Conservation (phyloP, 2,329 filamentous ascomycete genomes). For the Colletotrichum sp. region DNA sequence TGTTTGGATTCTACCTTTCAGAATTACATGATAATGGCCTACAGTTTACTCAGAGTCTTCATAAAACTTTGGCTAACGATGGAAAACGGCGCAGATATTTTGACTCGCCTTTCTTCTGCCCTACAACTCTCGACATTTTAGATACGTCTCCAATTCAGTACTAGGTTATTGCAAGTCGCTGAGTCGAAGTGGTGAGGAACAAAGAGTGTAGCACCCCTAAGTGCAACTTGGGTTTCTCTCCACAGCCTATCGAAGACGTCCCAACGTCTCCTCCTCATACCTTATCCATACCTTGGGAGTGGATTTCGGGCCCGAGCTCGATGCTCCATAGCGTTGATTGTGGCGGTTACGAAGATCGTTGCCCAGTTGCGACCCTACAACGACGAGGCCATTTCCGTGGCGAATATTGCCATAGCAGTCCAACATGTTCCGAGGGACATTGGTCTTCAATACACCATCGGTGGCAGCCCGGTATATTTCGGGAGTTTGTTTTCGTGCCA, state of each 20-base stretch:
- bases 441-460: neutral
- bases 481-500: neutral
- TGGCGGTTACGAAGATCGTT: too few species aligned
- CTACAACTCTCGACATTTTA: neutral
- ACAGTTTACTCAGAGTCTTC: neutral
- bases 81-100: accelerated
- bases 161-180: neutral
- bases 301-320: too few species aligned
- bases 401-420: neutral
- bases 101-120: accelerated
- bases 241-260: neutral
- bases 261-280: accelerated
- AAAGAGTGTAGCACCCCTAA: neutral
- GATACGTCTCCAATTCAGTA: neutral
- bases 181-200: neutral
- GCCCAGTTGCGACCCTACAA: too few species aligned
- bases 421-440: neutral
- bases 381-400: too few species aligned
- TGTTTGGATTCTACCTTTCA: neutral
- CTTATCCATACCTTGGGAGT: neutral
- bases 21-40: neutral
- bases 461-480: neutral
- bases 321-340: too few species aligned
- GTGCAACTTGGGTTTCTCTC: neutral
- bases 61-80: neutral